These are phyloP conservation scores for Lenwebbia sp. DNA, from an alignment of 345 rosid genomes.

Conservation along the genomic window DNA sequence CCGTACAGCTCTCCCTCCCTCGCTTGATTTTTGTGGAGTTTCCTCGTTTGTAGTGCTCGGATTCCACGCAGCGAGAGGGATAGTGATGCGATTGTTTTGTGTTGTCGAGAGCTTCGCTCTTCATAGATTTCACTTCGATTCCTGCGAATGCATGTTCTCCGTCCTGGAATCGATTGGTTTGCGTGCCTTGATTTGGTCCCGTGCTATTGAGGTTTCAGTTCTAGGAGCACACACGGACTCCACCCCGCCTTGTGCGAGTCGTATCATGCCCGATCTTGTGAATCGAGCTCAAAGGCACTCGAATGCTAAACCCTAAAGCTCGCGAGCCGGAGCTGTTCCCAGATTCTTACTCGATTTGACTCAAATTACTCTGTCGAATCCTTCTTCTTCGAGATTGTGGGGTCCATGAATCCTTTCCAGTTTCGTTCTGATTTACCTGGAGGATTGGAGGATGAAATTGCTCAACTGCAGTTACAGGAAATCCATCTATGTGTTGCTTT, in stretches of 20 bases:
- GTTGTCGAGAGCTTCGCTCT: too few relatives aligned
- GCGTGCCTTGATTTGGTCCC: neutral
- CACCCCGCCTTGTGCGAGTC: neutral
- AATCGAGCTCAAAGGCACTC: neutral
- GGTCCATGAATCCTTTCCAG: neutral
- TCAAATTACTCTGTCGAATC: neutral
- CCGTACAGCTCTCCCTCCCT: constrained; percentile 31
- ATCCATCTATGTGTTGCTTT: too few relatives aligned
- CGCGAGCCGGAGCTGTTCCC: neutral
- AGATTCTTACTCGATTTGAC: neutral
- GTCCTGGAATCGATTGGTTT: neutral
- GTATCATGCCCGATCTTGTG: neutral
- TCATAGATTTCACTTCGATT: neutral
- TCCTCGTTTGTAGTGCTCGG: neutral
- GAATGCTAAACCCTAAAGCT: neutral
- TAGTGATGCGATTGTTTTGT: too few relatives aligned
- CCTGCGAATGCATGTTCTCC: neutral
- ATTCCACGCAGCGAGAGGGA: neutral
- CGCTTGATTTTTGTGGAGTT: neutral
- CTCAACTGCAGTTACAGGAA: too few relatives aligned
- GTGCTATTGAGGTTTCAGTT: neutral
- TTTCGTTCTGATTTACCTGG: too few relatives aligned
- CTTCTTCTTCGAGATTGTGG: neutral
- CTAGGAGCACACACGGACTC: neutral
- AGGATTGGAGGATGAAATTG: too few relatives aligned